Conservation (phyloP, 192 early-diverging fungal species). For the Dimargaris verticillata region DNA sequence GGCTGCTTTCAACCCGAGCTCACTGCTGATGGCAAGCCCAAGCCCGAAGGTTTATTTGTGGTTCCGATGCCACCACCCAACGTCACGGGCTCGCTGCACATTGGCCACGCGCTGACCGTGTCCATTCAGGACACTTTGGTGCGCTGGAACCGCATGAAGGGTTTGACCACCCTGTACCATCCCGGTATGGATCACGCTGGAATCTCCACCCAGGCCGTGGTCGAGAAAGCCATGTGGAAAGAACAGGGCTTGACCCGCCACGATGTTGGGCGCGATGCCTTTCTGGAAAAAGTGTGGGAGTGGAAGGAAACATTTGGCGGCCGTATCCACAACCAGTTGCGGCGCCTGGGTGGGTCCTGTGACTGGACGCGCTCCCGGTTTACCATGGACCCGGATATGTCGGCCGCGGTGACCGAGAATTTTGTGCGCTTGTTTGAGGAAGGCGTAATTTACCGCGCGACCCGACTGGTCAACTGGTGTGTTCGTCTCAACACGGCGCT, state of each 20-base stretch:
- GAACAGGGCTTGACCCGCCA: slow-evolving; percentile 72
- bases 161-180: slow-evolving; percentile 83
- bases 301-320: slow-evolving; percentile 83
- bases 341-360: slow-evolving; percentile 75
- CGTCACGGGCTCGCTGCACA: slow-evolving; percentile 90
- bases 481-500: slow-evolving; percentile 86
- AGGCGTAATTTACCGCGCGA: slow-evolving; percentile 91
- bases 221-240: slow-evolving; percentile 88
- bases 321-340: slow-evolving; percentile 76
- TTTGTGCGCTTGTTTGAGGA: slow-evolving; percentile 91
- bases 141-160: slow-evolving; percentile 97
- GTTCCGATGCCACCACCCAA: slow-evolving; percentile 98
- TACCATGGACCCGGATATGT: slow-evolving; percentile 75
- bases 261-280: slow-evolving; percentile 79
- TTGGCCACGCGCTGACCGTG: slow-evolving; percentile 86
- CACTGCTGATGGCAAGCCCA: slow-evolving; percentile 47
- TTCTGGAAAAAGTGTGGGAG: slow-evolving; percentile 78
- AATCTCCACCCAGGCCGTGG: slow-evolving; percentile 92
- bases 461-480: slow-evolving; percentile 97
- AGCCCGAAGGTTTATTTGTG: slow-evolving; percentile 67
- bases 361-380: slow-evolving; percentile 89
- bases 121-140: slow-evolving; percentile 86
- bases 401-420: slow-evolving; percentile 77
- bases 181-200: slow-evolving; percentile 95
- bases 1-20: slow-evolving; percentile 79